Base-by-base conservation (phyloP, 2,329 filamentous ascomycete genomes). In the Beauveria brongniartii region DNA sequence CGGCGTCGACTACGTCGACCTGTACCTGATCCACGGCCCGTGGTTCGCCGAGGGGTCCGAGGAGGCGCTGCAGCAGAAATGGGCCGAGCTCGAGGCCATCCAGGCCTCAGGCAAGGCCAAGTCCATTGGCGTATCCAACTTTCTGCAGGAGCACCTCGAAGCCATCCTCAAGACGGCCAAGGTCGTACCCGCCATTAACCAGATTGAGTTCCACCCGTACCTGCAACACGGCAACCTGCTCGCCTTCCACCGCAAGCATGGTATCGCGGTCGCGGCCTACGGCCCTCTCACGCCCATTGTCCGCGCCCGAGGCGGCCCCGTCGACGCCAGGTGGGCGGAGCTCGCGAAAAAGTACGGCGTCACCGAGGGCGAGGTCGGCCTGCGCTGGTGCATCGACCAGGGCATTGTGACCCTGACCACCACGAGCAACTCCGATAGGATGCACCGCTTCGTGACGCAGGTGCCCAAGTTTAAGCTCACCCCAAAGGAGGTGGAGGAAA, bases 191-290 rank as follows among this genome's bases (percentile, higher is more conserved):
- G 85, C 83, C 7, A 82, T 89, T 64, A 92, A 93, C 76, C 90
- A 94, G 78, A 89, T 93, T 69, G 90, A 93, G 76, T 86, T 83
- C 69, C 88, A 94, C 73, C 89, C 90, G 0, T 90, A 91, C 70
- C 77, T 89, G 56, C 87, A 89, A 73, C 87, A 88, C 70, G 78
- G 77, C 6, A 76, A 79, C 62, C 75, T 89, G 14, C 59, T 89
- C 37, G 72, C 76, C 18, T 89, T 82, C 73, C 81, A 81, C 71
- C 78, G 78, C 66, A 72, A 80, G 67, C 75, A 87, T 67, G 72
- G 76, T 59, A 88, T 90, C 64, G 80, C 82, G 4, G 71, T 81
- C 3, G 74, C 79, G 6, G 80, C 80, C 9, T 88, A 85, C 70
- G 78, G 69, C 0, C 82, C 85, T 1, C 75, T 90, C 60, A 78